Base-by-base conservation (phyloP, 2,329 filamentous ascomycete genomes). In the Nothopassalora personata region DNA sequence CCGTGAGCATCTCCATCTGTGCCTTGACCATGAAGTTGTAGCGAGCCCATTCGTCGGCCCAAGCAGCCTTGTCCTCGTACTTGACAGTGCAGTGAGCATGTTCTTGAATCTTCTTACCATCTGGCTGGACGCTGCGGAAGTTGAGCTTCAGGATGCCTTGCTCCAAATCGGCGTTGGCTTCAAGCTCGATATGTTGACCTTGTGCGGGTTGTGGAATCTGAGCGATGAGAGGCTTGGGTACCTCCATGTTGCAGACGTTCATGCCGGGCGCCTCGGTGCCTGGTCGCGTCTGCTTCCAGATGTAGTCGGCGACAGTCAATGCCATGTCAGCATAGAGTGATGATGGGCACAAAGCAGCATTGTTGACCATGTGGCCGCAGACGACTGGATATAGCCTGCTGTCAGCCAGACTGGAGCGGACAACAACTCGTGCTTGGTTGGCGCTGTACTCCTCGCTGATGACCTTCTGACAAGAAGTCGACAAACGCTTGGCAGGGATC, bases 221-320 rank as follows among this genome's bases (percentile, higher is more conserved):
- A 1, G 79, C 80, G 61, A 91, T 87, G 60, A 92, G 77, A 34
- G 87, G 84, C 79, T 90, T 89, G 53, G 80, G 80, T 1, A 89
- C 86, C 70, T 87, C 83, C 78, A 91, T 85, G 52, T 85, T 77
- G 63, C 79, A 79, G 19, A 90, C 83, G 64, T 90, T 88, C 65
- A 85, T 76, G 23, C 83, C 84, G 19, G 86, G 77, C 33, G 81
- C 77, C 54, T 81, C 76, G 8, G 77, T 74, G 19, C 81, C 80
- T 2, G 86, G 85, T 7, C 80, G 80, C 30, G 86, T 72, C 66
- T 87, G 76, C 73, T 84, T 85, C 76, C 86, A 87, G 30, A 86
- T 81, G 67, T 90, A 89, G 69, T 88, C 83, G 65, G 82, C 83
- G 48, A 87, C 74, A 1, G 86, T 88, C 72, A 83, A 80, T 9